These are phyloP conservation scores for Alternaria brassicicola DNA, from an alignment of 2,329 filamentous ascomycete genomes.

Conservation along the genomic window DNA sequence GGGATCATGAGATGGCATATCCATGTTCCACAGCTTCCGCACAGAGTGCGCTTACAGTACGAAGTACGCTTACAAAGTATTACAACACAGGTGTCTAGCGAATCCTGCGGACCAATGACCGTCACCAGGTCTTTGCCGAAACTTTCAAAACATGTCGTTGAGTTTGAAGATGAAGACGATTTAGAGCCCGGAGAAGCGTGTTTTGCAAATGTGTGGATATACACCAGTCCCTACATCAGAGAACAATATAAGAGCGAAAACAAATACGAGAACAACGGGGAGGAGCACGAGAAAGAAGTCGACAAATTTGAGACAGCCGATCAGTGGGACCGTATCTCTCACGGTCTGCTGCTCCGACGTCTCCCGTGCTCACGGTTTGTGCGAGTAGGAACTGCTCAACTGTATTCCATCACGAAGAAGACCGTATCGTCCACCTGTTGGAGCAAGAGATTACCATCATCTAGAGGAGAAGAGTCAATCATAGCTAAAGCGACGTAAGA, in stretches of 20 bases:
- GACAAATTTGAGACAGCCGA: fast-evolving
- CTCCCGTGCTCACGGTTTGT: not conserved
- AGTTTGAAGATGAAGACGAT: not conserved
- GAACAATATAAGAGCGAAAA: no score
- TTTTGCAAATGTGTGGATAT: not conserved
- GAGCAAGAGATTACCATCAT: not conserved
- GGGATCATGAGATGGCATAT: not conserved
- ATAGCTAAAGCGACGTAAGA: no score
- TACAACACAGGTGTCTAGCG: not conserved
- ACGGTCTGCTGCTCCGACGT: not conserved
- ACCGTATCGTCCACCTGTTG: not conserved
- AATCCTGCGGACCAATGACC: not conserved
- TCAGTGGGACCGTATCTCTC: not conserved
- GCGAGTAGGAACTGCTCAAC: not conserved
- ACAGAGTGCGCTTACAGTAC: no score
- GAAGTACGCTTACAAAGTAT: no score
- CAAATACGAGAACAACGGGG: no score
- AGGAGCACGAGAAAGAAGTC: not conserved
- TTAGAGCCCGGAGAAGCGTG: not conserved
- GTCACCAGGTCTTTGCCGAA: not conserved
- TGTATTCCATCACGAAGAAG: not conserved
- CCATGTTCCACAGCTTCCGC: no score
- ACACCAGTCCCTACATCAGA: no score
- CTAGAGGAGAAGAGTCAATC: not conserved
- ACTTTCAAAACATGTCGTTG: fast-evolving